Percentiles rank a stretch among this genome's conserved stretches.
phyloP scores from a whole-genome alignment of 768 basidiomycete species.

The Phylloporus sp. region DNA sequence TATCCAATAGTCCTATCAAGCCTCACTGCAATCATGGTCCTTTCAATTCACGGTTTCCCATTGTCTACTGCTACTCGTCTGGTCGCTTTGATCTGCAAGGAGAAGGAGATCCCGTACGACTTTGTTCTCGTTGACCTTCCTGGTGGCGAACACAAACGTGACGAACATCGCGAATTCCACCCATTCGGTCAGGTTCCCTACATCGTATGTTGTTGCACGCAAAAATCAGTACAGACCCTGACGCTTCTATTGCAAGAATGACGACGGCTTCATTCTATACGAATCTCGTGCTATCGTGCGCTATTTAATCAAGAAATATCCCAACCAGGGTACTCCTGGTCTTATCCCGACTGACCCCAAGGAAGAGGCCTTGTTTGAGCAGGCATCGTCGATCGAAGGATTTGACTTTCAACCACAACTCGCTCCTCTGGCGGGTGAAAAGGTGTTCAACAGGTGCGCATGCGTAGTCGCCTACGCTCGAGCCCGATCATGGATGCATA shows the following conservation, averaged over 20 bases:
- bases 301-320: conserved; percentile 56
- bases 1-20: not conserved
- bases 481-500: not conserved
- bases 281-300: conserved; percentile 60
- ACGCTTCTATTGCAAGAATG: conserved; percentile 34
- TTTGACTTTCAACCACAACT: conserved; percentile 48
- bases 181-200: conserved; percentile 57
- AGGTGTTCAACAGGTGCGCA: conserved; percentile 48
- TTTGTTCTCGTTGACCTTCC: conserved; percentile 41
- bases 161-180: conserved; percentile 43
- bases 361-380: conserved; percentile 31
- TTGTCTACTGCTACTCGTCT: conserved; percentile 48
- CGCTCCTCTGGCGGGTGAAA: conserved; percentile 41
- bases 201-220: conserved; percentile 26
- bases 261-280: conserved; percentile 61
- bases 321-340: conserved; percentile 41
- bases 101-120: conserved; percentile 56
- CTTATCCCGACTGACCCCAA: conserved; percentile 46
- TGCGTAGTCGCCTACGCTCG: not conserved
- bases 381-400: conserved; percentile 43
- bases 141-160: conserved; percentile 48
- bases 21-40: conserved; percentile 26
- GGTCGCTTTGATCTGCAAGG: conserved; percentile 49
- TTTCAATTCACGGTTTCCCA: conserved; percentile 34
- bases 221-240: not conserved